Base-by-base conservation (phyloP, 2,329 filamentous ascomycete genomes). In the Sarocladium strictum region DNA sequence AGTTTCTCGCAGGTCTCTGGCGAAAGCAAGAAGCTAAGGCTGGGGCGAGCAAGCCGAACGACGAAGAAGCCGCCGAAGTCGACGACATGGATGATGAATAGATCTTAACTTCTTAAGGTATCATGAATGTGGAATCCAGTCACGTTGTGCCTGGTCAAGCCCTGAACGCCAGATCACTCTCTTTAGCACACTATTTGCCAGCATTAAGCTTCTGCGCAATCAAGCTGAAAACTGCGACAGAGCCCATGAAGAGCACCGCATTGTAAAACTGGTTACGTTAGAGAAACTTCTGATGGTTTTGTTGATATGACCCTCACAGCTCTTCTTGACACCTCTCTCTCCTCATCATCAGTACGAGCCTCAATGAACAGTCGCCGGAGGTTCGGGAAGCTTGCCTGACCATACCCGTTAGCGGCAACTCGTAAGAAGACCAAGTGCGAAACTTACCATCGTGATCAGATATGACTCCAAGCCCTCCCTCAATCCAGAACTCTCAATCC, bases 331-430 rank as follows among this genome's bases (percentile, higher is more conserved):
- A 97, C 94, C 57, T 91, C 89, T 69, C 94, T 89, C 71, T 97
- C 94, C 69, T 99, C 94, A 54, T 89, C 86, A 66, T 97, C 93
- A 2, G 90, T 92, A 56, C 94, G 83, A 29, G 93, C 89, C 73
- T 97, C 93, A 53, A 97, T 93, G 66, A 99, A 97, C 57, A 99
- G 85, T 14, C 94, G 88, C 52, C 94, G 86, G n/a, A 99, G 80
- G 67, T 99, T 97, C 33, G 94, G 94, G 53, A 97, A 83, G 67
- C 85, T 92, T 37, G 87, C 88, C 75, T 89, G 56, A 12, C 47
- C n/a, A n/a, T 29, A 38, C 4, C 47, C 29, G n/a, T 51, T 11
- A 51, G 17, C 12, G 3, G 27, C 15, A 10, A 23, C n/a, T 35
- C 27, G 47, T 27, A 35, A 5, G 2, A 4, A 23, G 12, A 27